Percentiles rank a stretch among this genome's conserved stretches.
These are phyloP conservation scores for Calonectria fujianensis DNA, from an alignment of 2,329 filamentous ascomycete species.

Conservation along the genomic window DNA sequence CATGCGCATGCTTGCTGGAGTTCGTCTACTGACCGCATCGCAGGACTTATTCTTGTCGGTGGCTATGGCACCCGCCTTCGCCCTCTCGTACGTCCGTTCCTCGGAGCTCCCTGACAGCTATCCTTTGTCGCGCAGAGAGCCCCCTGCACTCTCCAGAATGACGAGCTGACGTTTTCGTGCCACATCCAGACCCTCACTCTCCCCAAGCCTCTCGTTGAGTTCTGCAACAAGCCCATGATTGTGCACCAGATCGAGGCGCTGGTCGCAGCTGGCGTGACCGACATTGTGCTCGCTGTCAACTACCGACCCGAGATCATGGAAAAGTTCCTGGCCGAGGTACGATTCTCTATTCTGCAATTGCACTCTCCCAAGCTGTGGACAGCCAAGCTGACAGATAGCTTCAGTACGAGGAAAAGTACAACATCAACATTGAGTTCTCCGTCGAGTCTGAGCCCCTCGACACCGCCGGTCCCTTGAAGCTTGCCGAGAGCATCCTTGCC, in stretches of 20 bases:
- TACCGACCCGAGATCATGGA: constrained; percentile 99
- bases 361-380: no score
- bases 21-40: constrained; percentile 44
- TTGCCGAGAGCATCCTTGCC: constrained; percentile 91
- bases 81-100: constrained; percentile 83
- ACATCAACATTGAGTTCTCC: constrained; percentile 97
- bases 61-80: constrained; percentile 98
- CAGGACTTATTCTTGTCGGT: constrained; percentile 98
- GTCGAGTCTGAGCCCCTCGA: constrained; percentile 97
- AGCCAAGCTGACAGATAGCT: constrained; percentile 36
- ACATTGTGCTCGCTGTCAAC: constrained; percentile 98
- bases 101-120: constrained; percentile 41
- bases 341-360: constrained; percentile 32
- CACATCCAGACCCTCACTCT: constrained; percentile 88
- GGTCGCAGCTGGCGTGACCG: constrained; percentile 93
- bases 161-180: constrained; percentile 49
- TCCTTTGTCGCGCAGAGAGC: constrained; percentile 38
- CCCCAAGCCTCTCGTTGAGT: constrained; percentile 98
- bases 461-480: constrained; percentile 95
- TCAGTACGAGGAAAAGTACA: constrained; percentile 92
- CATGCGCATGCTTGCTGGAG: constrained; percentile 18
- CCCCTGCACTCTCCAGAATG: neutral
- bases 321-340: constrained; percentile 89
- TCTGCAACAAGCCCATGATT: constrained; percentile 99
- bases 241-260: constrained; percentile 97